Base-by-base conservation (phyloP, 2,329 filamentous ascomycete genomes). In the Coniella lustricola region DNA sequence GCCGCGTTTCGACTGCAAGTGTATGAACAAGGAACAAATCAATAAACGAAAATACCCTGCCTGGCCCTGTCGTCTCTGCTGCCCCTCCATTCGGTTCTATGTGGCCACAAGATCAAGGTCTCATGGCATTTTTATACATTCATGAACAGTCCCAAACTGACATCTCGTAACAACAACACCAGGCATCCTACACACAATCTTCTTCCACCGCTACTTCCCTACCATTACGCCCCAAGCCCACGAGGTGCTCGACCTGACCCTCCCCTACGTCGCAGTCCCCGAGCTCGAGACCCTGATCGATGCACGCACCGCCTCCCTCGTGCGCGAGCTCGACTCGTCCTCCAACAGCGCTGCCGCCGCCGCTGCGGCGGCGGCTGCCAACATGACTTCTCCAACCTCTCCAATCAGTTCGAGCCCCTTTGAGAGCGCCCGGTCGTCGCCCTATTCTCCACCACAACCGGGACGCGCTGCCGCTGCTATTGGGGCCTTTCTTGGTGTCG, bases 161-260 rank as follows among this genome's bases (percentile, higher is more conserved):
- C 36, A 39, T 7, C 13, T 16, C 45, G 31, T 13, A 29, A 21
- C 8, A 36, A 4, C 12, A 33, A n/a, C 60, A 7, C 21, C 31
- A 95, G 91, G 87, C 55, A 87, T 96, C 64, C 79, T 97, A 43
- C 90, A 96, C 67, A 94, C 90, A 44, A 96, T 97, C 66, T 98
- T 97, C 81, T 97, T 97, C 77, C 90, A 96, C 72, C 86, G 93
- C 62, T 95, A 91, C 79, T 96, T 97, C 74, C 89, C 89, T 49
- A 84, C 88, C 50, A 79, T 96, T 58, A 74, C 80, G 36, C 91
- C 93, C 5, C 79, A 81, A 55, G 90, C 88, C 55, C 84, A 89
- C 69, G 90, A 96, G 63, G 82, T 96, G 55, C 83, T 96, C 56
- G 90, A 95, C 67, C 78, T 95, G 53, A 90, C 89, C 31, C 80